Evolutionary conservation across 2,329 filamentous ascomycete species (phyloP).

Genomic region (Emmonsia crescens): DNA sequence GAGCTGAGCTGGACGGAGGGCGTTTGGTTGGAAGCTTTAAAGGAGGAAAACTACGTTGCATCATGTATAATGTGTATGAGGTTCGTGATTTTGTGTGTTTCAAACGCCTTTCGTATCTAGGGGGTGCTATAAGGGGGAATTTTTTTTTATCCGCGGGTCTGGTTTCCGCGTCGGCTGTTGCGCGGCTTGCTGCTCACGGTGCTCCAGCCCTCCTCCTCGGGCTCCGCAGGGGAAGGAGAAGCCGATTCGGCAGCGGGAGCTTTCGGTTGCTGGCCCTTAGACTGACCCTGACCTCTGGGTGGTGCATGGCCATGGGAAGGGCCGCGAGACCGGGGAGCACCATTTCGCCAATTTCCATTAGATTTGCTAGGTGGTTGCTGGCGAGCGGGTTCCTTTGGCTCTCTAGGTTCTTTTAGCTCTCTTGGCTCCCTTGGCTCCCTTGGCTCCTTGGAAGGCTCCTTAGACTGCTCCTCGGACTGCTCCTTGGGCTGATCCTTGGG

Average conservation of each 20-base stretch:
- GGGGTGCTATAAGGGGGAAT: not conserved
- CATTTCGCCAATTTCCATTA: slow-evolving; percentile 34
- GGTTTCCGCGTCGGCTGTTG: slow-evolving; percentile 34
- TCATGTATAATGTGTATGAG: not conserved
- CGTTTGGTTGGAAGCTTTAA: not conserved
- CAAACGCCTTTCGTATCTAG: not conserved
- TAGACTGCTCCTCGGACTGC: no score
- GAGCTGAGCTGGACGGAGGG: not conserved
- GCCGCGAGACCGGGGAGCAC: slow-evolving; percentile 5
- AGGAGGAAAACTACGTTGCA: not conserved
- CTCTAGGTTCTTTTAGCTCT: slow-evolving; percentile 24
- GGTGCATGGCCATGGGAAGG: slow-evolving; percentile 6
- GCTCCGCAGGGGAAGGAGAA: slow-evolving; percentile 19
- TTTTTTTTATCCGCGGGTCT: not conserved
- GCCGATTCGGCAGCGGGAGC: slow-evolving; percentile 14
- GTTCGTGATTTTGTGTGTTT: not conserved
- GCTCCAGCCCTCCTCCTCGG: slow-evolving; percentile 40
- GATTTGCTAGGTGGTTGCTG: slow-evolving; percentile 23
- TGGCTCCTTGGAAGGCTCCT: no score
- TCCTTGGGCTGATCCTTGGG: no score
- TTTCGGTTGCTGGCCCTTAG: slow-evolving; percentile 4
- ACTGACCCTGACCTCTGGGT: slow-evolving; percentile 5
- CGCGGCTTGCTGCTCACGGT: slow-evolving; percentile 36
- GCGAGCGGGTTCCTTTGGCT: slow-evolving; percentile 10
- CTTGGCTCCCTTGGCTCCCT: slow-evolving; percentile 32